These are phyloP conservation scores for Capillidium heterosporum DNA, from an alignment of 371 early-diverging fungal genomes.

Conservation along the genomic window DNA sequence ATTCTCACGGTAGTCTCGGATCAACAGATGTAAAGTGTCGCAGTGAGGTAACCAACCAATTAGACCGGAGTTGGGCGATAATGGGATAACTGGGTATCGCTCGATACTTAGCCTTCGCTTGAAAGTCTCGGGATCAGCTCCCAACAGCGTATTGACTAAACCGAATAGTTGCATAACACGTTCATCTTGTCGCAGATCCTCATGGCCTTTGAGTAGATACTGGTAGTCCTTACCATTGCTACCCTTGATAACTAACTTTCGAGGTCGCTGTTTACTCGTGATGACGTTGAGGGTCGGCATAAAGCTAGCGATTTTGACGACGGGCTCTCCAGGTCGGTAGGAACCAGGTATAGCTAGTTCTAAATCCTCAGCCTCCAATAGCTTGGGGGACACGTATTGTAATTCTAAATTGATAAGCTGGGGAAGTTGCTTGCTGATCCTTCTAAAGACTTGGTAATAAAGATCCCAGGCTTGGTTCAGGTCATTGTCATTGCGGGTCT, in stretches of 20 bases:
- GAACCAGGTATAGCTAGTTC: conserved; percentile 87
- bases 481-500: conserved; percentile 57
- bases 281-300: conserved; percentile 66
- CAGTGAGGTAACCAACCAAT: conserved; percentile 94
- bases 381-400: conserved; percentile 79
- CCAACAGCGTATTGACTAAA: conserved; percentile 81
- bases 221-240: conserved; percentile 82
- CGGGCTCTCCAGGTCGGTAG: conserved; percentile 70
- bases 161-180: conserved; percentile 98
- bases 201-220: conserved; percentile 91
- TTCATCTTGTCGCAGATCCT: conserved; percentile 97
- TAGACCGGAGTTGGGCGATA: conserved; percentile 91
- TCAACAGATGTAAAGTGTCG: conserved; percentile 82
- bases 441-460: conserved; percentile 77
- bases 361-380: conserved; percentile 67
- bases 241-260: conserved; percentile 68
- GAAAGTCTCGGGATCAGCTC: conserved; percentile 77
- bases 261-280: conserved; percentile 87
- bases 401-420: conserved; percentile 70
- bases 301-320: conserved; percentile 77
- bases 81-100: conserved; percentile 84
- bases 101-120: conserved; percentile 84
- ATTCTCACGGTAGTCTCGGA: conserved; percentile 78
- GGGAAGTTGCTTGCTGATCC: conserved; percentile 68
- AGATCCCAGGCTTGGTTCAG: conserved; percentile 92